Evolutionary conservation across 2,329 filamentous ascomycete species (phyloP), one percentile per base, ranked within the genome.

Genomic region (Westerdykella aurantiaca): DNA sequence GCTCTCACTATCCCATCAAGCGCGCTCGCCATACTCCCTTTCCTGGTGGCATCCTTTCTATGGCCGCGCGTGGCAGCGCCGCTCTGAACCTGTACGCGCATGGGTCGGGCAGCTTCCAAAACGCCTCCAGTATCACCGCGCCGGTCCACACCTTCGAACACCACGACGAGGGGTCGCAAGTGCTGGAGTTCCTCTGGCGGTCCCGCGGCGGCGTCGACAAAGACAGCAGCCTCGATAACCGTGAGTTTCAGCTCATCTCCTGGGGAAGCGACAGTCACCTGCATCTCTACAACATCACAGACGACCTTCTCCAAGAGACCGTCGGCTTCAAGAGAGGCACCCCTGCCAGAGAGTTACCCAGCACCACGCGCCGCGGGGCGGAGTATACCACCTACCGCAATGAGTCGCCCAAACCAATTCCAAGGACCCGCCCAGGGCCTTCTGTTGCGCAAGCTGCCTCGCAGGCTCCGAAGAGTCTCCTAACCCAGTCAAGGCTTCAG

Each of bases 111-210:
- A 72, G 73, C 1, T 60, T 49, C 42, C 39, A 46, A 0, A 41
- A 55, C 21, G 43, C 37, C 34, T 48, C 66, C 50, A 52, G 43
- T 40, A 51, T 57, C 31, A 45, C 72, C 12, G 60, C 69, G 12
- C 65, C 75, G 37, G 73, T 75, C 13, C 73, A 73, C 57, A 58
- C 69, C 40, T 80, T 80, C 50, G 68, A 71, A 14, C 75, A 76
- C 13, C 77, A 81, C 53, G 72, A 75, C 48, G 74, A 74, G 22
- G 47, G 54, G 34, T 46, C 55, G 10, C 75, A 90, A 60, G 88
- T 88, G 23, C 95, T 93, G 60, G 90, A 96, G 57, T 96, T 96
- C 48, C 70, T 96, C 10, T 96, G 90, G 90, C 79, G 90, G 62
- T 80, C 81, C 38, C 81, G 90, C 43, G 90, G 90, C 7, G 57